Conservation (phyloP, 2,329 filamentous ascomycete species). For the Botrytis cinerea region DNA sequence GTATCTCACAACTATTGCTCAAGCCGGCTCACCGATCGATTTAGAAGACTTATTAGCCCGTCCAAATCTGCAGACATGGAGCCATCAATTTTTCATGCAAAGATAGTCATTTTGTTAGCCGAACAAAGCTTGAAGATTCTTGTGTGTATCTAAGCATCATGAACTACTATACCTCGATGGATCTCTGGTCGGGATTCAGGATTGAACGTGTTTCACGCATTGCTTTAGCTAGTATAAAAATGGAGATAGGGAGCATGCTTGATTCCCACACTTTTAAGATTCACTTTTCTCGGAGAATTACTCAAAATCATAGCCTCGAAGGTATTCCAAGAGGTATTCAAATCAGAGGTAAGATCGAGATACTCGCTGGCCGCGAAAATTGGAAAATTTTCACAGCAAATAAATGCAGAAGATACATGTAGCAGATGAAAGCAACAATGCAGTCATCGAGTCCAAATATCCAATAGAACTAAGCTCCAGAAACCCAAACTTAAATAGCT, state of each 20-base stretch:
- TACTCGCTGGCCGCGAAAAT: neutral
- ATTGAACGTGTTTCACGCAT: no score
- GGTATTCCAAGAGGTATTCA: neutral
- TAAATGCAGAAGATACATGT: neutral
- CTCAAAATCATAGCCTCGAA: neutral
- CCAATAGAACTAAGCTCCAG: neutral
- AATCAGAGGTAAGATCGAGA: neutral
- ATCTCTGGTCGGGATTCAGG: neutral
- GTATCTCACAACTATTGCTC: neutral
- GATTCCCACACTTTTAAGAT: neutral
- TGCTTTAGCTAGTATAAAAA: neutral
- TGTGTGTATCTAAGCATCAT: neutral
- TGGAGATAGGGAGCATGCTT: neutral
- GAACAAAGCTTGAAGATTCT: neutral
- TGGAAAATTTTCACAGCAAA: accelerated
- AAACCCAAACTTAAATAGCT: neutral
- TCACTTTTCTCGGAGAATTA: neutral
- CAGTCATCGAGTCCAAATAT: neutral
- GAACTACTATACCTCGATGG: neutral
- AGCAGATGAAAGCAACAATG: neutral
- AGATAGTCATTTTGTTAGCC: neutral
- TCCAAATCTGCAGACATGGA: neutral
- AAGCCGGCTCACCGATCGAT: neutral
- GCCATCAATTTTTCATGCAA: neutral
- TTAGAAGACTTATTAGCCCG: no score